A percentile compares a stretch with the other conserved stretches of the same genome.
phyloP scores from a whole-genome alignment of 2,329 filamentous ascomycete genomes.

The Cladosporium sp. region DNA sequence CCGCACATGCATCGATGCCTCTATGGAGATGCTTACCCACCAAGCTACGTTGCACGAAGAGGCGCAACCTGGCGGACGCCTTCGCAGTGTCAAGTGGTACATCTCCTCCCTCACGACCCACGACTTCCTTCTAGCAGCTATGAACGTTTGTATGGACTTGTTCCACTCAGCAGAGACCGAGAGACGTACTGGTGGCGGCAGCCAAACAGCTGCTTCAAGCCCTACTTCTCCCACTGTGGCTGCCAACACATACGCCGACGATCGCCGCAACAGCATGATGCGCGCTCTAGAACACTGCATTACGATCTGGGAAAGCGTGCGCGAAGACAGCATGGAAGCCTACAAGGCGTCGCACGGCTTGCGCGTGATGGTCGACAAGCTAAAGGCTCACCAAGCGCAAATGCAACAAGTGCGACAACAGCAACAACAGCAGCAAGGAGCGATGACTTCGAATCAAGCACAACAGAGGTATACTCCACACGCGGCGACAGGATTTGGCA shows the following conservation, averaged over 20 bases:
- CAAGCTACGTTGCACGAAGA: conserved; percentile 76
- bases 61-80: conserved; percentile 68
- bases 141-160: conserved; percentile 80
- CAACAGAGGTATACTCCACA: conserved; percentile 9
- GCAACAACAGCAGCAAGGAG: conserved; percentile 20
- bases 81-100: conserved; percentile 75
- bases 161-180: conserved; percentile 64
- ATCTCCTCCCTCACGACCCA: conserved; percentile 77
- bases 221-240: conserved; percentile 27
- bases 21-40: conserved; percentile 76
- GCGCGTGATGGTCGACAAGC: conserved; percentile 80
- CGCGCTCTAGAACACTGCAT: conserved; percentile 70
- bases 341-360: conserved; percentile 82
- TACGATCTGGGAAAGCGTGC: conserved; percentile 77
- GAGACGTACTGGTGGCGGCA: conserved; percentile 33
- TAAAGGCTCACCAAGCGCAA: conserved; percentile 55
- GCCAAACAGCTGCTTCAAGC: conserved; percentile 23
- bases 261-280: conserved; percentile 71
- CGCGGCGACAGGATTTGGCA: conserved; percentile 28
- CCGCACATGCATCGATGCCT: conserved; percentile 80
- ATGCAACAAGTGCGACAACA: conserved; percentile 24
- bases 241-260: conserved; percentile 46
- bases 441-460: conserved; percentile 3
- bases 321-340: conserved; percentile 81
- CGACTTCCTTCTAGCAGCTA: conserved; percentile 84